Base-by-base conservation (phyloP, 805 yeast species). In the Barnettozyma sp. region DNA sequence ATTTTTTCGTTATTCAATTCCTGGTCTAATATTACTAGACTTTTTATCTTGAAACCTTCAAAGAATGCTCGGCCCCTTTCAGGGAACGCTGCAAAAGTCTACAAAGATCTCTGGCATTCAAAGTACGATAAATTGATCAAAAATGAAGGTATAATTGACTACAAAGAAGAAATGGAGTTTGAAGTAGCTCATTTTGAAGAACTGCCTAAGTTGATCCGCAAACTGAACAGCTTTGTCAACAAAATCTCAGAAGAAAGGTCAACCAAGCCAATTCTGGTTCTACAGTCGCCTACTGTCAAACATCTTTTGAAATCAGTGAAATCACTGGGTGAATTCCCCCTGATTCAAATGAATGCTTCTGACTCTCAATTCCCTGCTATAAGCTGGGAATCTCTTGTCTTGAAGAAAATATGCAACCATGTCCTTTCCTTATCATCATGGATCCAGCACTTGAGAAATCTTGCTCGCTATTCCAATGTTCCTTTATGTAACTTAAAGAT, bases 401-500 rank as follows among this genome's bases (percentile, higher is more conserved):
- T 78, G 36, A 78, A 76, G 43, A 63, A 85, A 43, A 62, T 85
- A 4, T 66, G 79, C 27, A 79, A 78, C 46, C 87, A 82, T 44
- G 76, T 77, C 54, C 66, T 90, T 30, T 76, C 84, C 0, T 60
- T 87, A 30, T 82, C 92, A 0, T 63, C 77, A 2, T 81, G 95
- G 83, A 52, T 87, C 20, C 65, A 68, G 25, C 79, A 80, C 48
- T 65, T 85, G 59, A 67, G 78, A 14, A 63, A 75, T 0, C 56
- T 85, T 35, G 69, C 97, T 0, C 68, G 71, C 39, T 85, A 81
- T 52, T 75, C 90, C 26, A 78, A 81, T 37, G 72, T 92, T 33
- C 98, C 98, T 2, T 54, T 92, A 23, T 85, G 97, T 53, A 90
- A 92, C 50, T 60, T 90, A 44, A 78, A 76, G 43, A 66, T 77